Percentiles rank a stretch among this genome's conserved stretches.
These are phyloP conservation scores for Mycena crocata DNA, from an alignment of 768 basidiomycete species.

Conservation along the genomic window DNA sequence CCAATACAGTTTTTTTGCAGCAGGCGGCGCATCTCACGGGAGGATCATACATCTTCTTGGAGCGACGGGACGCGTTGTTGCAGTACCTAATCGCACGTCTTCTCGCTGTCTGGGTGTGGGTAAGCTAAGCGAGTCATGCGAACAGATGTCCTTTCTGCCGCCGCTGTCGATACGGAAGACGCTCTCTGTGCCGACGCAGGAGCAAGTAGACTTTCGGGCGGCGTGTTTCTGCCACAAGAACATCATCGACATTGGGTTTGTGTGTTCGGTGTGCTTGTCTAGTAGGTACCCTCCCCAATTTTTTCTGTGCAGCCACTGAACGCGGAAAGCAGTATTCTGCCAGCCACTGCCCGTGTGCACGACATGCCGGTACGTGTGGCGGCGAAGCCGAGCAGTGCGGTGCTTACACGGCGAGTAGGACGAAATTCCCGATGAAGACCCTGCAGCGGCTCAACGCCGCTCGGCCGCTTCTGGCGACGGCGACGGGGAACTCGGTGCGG, in stretches of 20 bases:
- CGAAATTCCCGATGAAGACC: slow-evolving; percentile 95
- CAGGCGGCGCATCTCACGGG: slow-evolving; percentile 97
- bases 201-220: slow-evolving; percentile 95
- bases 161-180: slow-evolving; percentile 77
- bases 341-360: slow-evolving; percentile 93
- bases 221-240: slow-evolving; percentile 99
- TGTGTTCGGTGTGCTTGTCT: slow-evolving; percentile 98
- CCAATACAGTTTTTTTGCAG: slow-evolving; percentile 95
- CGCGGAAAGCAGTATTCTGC: slow-evolving; percentile 80
- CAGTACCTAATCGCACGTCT: slow-evolving; percentile 84
- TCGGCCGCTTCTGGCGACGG: slow-evolving; percentile 52
- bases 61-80: slow-evolving; percentile 85
- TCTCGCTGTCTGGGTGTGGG: slow-evolving; percentile 6
- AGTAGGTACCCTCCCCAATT: slow-evolving; percentile 84
- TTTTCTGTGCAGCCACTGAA: not conserved
- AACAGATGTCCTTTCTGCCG: slow-evolving; percentile 74
- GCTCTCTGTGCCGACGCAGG: slow-evolving; percentile 90
- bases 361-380: slow-evolving; percentile 82
- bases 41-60: slow-evolving; percentile 90
- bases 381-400: slow-evolving; percentile 11
- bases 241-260: slow-evolving; percentile 95
- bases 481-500: slow-evolving; percentile 27
- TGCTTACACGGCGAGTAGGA: slow-evolving; percentile 57
- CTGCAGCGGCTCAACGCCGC: slow-evolving; percentile 83
- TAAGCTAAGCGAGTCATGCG: slow-evolving; percentile 22